A percentile compares a stretch with the other conserved stretches of the same genome.
These are phyloP conservation scores for Penicillium sp. DNA, from an alignment of 2,329 filamentous ascomycete species.

Conservation along the genomic window DNA sequence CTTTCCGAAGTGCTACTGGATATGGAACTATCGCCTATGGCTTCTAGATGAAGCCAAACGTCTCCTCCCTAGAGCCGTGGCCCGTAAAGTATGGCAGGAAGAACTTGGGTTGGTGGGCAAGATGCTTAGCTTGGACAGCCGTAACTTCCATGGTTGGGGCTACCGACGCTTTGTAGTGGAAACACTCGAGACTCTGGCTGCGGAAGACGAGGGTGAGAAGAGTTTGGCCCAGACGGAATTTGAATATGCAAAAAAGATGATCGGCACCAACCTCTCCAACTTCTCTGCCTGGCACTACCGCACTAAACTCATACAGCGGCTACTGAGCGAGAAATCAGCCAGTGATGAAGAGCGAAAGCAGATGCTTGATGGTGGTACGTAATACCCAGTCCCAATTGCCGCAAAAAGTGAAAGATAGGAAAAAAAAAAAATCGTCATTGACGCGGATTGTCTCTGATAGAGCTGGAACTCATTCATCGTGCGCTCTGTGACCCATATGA, in stretches of 20 bases:
- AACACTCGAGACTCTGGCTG: constrained; percentile 68
- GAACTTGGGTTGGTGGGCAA: constrained; percentile 83
- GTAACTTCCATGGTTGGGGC: constrained; percentile 97
- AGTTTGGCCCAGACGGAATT: constrained; percentile 83
- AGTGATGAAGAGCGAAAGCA: constrained; percentile 64
- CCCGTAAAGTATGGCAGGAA: constrained; percentile 76
- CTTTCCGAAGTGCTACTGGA: constrained; percentile 98
- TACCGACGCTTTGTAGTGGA: constrained; percentile 81
- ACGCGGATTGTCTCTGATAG: constrained; percentile 45
- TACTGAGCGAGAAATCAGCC: constrained; percentile 74
- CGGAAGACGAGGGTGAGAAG: constrained; percentile 45
- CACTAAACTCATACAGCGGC: constrained; percentile 77
- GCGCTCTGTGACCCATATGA: constrained; percentile 91
- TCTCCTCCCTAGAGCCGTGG: constrained; percentile 60
- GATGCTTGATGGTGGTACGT: constrained; percentile 73
- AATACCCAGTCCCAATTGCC: background rate
- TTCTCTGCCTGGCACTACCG: constrained; percentile 97
- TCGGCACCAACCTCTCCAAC: constrained; percentile 82
- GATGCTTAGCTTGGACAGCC: constrained; percentile 83
- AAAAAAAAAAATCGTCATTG: constrained; percentile 6
- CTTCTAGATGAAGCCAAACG: constrained; percentile 73
- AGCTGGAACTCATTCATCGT: constrained; percentile 75
- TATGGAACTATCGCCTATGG: constrained; percentile 96
- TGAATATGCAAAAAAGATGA: constrained; percentile 88
- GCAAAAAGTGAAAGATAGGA: constrained; percentile 4